A percentile compares a stretch with the other conserved stretches of the same genome.
Evolutionary conservation across 257 asterid species (phyloP).

Genomic region (Gardenia jasminoides): DNA sequence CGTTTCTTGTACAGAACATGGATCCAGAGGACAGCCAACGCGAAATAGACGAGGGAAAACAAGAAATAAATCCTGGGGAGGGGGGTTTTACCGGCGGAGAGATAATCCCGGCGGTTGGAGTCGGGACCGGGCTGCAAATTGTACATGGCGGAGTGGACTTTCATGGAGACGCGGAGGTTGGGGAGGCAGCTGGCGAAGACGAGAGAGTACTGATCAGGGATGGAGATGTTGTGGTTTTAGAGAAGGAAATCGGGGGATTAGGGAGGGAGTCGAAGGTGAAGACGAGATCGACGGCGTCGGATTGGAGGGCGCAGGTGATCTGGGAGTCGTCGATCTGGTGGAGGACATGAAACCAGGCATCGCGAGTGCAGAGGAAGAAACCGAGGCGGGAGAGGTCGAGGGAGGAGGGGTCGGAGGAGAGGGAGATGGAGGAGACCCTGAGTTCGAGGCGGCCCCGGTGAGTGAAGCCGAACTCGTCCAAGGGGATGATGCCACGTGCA

Average conservation of each 20-base stretch:
- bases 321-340: constrained; percentile 70
- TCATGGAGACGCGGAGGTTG: constrained; percentile 55
- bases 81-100: constrained; percentile 68
- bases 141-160: constrained; percentile 68
- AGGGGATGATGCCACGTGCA: constrained; percentile 59
- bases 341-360: constrained; percentile 65
- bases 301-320: constrained; percentile 61
- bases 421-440: constrained; percentile 48
- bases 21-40: constrained; percentile 52
- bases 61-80: constrained; percentile 69
- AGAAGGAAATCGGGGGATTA: neutral
- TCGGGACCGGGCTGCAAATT: constrained; percentile 48
- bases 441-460: constrained; percentile 78
- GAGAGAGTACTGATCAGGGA: constrained; percentile 78
- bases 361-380: constrained; percentile 76
- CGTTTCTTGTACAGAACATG: constrained; percentile 56
- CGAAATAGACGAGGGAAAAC: constrained; percentile 50
- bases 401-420: constrained; percentile 35
- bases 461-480: constrained; percentile 87
- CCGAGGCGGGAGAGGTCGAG: constrained; percentile 56
- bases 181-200: constrained; percentile 71
- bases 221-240: constrained; percentile 24
- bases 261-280: constrained; percentile 53
- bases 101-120: constrained; percentile 57
- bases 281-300: constrained; percentile 47